Evolutionary conservation across 2,329 filamentous ascomycete genomes (phyloP).

Genomic region (Epichloe aotearoae): DNA sequence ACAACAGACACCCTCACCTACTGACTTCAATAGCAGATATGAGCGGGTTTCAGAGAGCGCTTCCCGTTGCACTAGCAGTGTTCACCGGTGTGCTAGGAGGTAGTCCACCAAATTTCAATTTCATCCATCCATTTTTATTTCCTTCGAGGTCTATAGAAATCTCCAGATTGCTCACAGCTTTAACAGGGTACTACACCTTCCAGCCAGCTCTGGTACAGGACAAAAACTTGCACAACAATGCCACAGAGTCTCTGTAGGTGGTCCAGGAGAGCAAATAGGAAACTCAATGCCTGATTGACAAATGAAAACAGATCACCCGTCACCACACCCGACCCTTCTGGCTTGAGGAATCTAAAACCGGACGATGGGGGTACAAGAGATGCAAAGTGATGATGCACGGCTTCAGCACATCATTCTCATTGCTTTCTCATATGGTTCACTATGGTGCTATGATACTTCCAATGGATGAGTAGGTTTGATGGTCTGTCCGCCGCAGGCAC

Average conservation of each 20-base stretch:
- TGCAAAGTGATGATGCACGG: neutral
- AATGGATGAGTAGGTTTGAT: neutral
- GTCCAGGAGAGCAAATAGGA: neutral
- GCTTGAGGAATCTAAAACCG: neutral
- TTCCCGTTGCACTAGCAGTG: conserved; percentile 22
- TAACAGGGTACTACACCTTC: conserved; percentile 24
- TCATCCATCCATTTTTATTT: neutral
- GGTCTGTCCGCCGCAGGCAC: neutral
- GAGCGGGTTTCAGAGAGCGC: conserved; percentile 21
- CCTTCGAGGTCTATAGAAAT: neutral
- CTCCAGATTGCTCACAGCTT: neutral
- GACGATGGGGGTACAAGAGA: neutral
- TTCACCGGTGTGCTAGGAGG: conserved; percentile 25
- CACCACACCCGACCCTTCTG: neutral
- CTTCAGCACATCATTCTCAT: neutral
- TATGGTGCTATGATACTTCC: too few species aligned
- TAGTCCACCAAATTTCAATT: conserved; percentile 4
- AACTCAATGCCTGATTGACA: neutral
- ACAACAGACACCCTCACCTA: too few species aligned
- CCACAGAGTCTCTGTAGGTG: neutral
- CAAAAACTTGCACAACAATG: conserved; percentile 7
- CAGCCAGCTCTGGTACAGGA: conserved; percentile 19
- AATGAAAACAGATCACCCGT: neutral
- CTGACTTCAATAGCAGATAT: conserved; percentile 8
- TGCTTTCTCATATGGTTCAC: neutral